phyloP scores from a whole-genome alignment of 2,329 filamentous ascomycete genomes.

The Aspergillus luchuensis region DNA sequence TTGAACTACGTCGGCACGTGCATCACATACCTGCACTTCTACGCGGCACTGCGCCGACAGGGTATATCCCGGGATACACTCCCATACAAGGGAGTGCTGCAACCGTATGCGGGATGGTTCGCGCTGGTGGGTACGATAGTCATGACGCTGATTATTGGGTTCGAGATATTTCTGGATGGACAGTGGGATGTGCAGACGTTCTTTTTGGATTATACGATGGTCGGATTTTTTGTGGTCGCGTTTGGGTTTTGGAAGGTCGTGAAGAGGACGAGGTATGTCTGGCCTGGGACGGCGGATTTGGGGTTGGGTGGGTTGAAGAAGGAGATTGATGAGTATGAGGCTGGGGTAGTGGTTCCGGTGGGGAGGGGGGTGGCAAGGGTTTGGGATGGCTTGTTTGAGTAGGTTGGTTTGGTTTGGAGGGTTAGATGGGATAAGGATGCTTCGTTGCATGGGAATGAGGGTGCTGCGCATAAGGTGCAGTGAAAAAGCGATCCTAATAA shows the following conservation, averaged over 20 bases:
- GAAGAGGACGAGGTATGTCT: constrained; percentile 60
- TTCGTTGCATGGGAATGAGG: background rate
- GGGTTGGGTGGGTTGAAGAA: constrained; percentile 23
- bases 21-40: constrained; percentile 70
- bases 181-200: constrained; percentile 67
- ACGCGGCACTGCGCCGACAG: constrained; percentile 66
- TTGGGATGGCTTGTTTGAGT: constrained; percentile 16
- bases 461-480: too few species aligned
- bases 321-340: constrained; percentile 33
- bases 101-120: constrained; percentile 71
- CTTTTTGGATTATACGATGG: constrained; percentile 67
- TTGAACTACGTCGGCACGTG: constrained; percentile 58
- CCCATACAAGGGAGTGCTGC: constrained; percentile 67
- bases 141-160: constrained; percentile 72
- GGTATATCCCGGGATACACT: constrained; percentile 66
- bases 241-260: constrained; percentile 69
- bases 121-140: constrained; percentile 62
- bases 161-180: constrained; percentile 67
- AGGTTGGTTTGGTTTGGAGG: background rate
- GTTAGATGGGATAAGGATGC: background rate
- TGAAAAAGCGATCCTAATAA: too few species aligned
- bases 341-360: background rate
- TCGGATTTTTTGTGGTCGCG: constrained; percentile 66
- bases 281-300: constrained; percentile 61
- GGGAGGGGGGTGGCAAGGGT: background rate